Evolutionary conservation across 176 grass and related monocot species (phyloP), one percentile per base, ranked within the genome.

Genomic region (Carex cristatella): DNA sequence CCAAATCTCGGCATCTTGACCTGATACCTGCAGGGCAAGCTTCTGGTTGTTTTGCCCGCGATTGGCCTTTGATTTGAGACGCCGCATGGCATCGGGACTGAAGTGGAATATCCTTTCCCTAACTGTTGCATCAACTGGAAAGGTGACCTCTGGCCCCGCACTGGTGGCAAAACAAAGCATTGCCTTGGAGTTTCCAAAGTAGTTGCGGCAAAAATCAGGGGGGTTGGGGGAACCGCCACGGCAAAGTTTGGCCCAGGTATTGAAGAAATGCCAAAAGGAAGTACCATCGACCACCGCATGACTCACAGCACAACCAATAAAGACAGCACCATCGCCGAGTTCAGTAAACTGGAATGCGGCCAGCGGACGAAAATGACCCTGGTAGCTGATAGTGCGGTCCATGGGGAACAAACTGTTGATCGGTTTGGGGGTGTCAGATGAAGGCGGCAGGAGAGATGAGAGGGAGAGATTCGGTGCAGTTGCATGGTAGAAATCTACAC

Each of bases 261-360:
- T 99, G 33, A 92, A 91, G 79, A 99, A 94, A 80, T 94, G 87
- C 96, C 96, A 99, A 42, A 99, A 95, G 44, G 96, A 99, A 68
- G 96, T 99, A 8, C 93, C 93, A 79, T 99, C 96, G 37, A 95
- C 89, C 76, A 98, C 77, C 57, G 93, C 91, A 87, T 98, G 95
- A 90, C 87, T 94, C 71, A 92, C 90, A 54, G 81, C 86, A 78
- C 90, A 86, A 85, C 93, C 96, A 61, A 99, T 87, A 84, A 99
- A 99, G 66, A 99, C 61, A 80, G 87, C 83, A 75, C 91, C 91
- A 70, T 99, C 93, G 0, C 90, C 85, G 14, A 99, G 90, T 81
- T 91, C 90, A n/a, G 93, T 99, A 65, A 99, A 86, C 88, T 95
- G 93, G 85, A 95, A 95, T 59, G 93, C 91, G 10, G 96, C 84